Evolutionary conservation across 768 basidiomycete genomes (phyloP).

Genomic region (Glaciozyma antarctica): DNA sequence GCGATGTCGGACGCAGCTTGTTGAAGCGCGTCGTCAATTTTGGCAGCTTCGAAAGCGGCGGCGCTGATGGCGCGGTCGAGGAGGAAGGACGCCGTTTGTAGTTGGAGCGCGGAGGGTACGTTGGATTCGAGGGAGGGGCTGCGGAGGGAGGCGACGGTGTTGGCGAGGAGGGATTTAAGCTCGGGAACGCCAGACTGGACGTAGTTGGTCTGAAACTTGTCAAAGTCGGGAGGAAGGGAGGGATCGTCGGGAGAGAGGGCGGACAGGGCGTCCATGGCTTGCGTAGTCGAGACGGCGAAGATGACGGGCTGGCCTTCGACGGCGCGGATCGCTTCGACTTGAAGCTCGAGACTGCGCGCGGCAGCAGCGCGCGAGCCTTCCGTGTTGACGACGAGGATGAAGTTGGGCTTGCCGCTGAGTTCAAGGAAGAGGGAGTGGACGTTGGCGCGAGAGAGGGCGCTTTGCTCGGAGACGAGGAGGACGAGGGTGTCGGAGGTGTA

Average conservation of each 20-base stretch:
- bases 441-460: not conserved
- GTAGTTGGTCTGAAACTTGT: conserved; percentile 16
- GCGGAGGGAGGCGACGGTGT: not conserved
- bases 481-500: conserved; percentile 25
- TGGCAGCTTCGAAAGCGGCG: conserved; percentile 12
- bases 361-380: conserved; percentile 7
- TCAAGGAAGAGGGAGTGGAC: conserved; percentile 10
- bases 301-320: not conserved
- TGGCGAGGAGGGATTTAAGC: conserved; percentile 9
- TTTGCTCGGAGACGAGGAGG: conserved; percentile 22
- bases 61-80: conserved; percentile 8
- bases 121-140: not conserved
- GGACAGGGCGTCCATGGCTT: conserved; percentile 13
- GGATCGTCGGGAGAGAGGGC: conserved; percentile 15
- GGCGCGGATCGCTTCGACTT: conserved; percentile 11
- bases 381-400: conserved; percentile 18
- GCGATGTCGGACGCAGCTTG: not conserved
- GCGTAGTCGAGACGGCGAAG: conserved; percentile 14
- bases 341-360: conserved; percentile 8
- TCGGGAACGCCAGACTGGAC: conserved; percentile 16
- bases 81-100: conserved; percentile 10
- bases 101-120: not conserved
- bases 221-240: not conserved
- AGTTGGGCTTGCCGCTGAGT: conserved; percentile 18
- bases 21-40: conserved; percentile 13